Evolutionary conservation across 306 rosid genomes (phyloP), one percentile per base, ranked within the genome.

Genomic region (Phaseolus lunatus): DNA sequence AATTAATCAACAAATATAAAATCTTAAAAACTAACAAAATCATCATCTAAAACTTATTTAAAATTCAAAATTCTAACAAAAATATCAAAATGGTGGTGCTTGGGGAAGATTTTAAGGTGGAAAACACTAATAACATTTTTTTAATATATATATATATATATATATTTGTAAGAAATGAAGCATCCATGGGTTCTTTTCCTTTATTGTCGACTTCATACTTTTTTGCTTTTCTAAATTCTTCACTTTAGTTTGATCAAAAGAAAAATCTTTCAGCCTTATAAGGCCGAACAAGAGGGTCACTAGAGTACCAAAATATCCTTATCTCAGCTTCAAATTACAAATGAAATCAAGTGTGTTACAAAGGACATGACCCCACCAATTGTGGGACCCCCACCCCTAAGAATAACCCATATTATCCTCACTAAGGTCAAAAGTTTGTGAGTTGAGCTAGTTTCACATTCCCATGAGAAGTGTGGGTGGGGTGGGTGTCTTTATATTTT

Each of bases 141-240:
- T n/a, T 14, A 44, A 7, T 0, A 7, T 45, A 11, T 45, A 5
- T 10, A 1, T 41, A 10, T 41, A 0, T 57, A 7, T 22, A 13
- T 26, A 26, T 74, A 1, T 62, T 6, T 47, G 14, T 10, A 64
- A 23, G 37, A 67, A 67, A 52, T 59, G 22, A 37, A 68, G 57
- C 62, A 49, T 69, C 69, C 31, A 5, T 62, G 18, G 22, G 23
- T 31, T 62, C 57, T 70, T 75, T 76, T 70, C 71, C 77, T 78
- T 75, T 75, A 47, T 31, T 57, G 65, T 71, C 80, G 31, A 67
- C 52, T n/a, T 57, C 9, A 20, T 18, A n/a, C 18, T 44, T 45
- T 57, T 53, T 48, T 49, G 68, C 81, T 81, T 81, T 81, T 26
- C 78, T 10, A 81, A 75, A 75, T 81, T 81, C 73, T 70, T 61